These are phyloP conservation scores for Stereum hirsutum DNA, from an alignment of 1,284 basidiomycete genomes.

Conservation along the genomic window DNA sequence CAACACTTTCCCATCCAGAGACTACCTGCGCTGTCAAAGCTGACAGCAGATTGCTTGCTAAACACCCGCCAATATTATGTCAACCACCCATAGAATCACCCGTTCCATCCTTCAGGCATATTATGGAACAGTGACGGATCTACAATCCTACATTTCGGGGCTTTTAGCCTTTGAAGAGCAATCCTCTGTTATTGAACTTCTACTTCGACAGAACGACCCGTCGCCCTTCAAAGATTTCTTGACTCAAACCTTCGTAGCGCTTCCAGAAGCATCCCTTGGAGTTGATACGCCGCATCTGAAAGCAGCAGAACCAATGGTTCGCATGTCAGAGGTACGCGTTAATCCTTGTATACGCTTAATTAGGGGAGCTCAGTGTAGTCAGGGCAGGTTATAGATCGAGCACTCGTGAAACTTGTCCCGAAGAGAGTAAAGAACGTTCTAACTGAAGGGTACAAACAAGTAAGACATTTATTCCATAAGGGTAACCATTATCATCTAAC, in stretches of 20 bases:
- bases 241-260: slow-evolving; percentile 5
- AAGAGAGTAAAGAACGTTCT: slow-evolving; percentile 47
- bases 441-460: slow-evolving; percentile 55
- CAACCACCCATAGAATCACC: neutral
- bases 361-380: neutral
- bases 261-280: neutral
- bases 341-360: neutral
- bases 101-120: slow-evolving; percentile 23
- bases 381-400: slow-evolving; percentile 58
- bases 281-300: slow-evolving; percentile 15
- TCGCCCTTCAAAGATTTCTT: slow-evolving; percentile 16
- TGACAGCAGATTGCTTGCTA: too few species aligned
- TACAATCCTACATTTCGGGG: slow-evolving; percentile 33
- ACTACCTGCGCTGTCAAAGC: neutral
- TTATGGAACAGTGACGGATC: slow-evolving; percentile 26
- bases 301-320: slow-evolving; percentile 29
- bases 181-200: slow-evolving; percentile 3
- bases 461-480: too few species aligned
- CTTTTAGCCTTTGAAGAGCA: slow-evolving; percentile 21
- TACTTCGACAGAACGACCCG: slow-evolving; percentile 6
- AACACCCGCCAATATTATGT: too few species aligned
- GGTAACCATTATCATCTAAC: neutral
- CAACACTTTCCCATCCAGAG: neutral
- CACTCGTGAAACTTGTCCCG: slow-evolving; percentile 42
- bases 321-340: slow-evolving; percentile 45